Conservation (phyloP, 73 alveolate species). For the Breviolum minutum region DNA sequence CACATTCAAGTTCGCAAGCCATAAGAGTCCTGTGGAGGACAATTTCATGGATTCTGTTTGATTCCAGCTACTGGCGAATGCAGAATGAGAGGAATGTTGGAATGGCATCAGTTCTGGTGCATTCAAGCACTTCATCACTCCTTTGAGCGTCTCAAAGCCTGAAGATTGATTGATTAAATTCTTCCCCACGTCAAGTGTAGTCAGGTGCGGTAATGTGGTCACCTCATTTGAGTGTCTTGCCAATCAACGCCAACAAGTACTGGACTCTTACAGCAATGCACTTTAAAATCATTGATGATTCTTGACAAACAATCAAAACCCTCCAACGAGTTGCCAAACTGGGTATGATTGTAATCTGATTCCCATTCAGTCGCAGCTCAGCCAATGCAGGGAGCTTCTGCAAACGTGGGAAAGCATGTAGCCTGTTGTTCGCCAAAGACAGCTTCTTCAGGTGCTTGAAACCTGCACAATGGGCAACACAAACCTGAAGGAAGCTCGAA, state of each 20-base stretch:
- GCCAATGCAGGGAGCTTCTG: conserved; percentile 29
- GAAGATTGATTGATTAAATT: conserved; percentile 54
- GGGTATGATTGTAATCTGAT: conserved; percentile 32
- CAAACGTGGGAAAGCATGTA: conserved; percentile 40
- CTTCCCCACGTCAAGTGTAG: conserved; percentile 83
- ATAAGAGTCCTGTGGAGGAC: conserved; percentile 33
- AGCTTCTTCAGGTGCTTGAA: conserved; percentile 80
- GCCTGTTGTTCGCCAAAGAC: conserved; percentile 63
- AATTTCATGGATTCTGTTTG: no score
- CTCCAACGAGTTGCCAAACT: neutral
- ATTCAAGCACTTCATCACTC: no score
- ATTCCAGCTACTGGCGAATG: neutral
- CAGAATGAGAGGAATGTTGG: neutral
- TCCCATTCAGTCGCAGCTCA: conserved; percentile 84
- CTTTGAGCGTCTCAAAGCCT: conserved; percentile 47
- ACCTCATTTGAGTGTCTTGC: neutral
- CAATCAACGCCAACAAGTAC: neutral
- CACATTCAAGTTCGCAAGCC: conserved; percentile 59
- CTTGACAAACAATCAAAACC: no score
- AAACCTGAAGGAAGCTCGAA: neutral
- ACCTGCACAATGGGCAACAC: neutral
- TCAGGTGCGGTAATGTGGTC: conserved; percentile 26
- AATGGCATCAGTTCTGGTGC: no score
- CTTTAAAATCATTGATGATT: no score
- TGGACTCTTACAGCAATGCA: neutral